Conservation (phyloP, 2,329 filamentous ascomycete species). For the Botryosphaeria dothidea region DNA sequence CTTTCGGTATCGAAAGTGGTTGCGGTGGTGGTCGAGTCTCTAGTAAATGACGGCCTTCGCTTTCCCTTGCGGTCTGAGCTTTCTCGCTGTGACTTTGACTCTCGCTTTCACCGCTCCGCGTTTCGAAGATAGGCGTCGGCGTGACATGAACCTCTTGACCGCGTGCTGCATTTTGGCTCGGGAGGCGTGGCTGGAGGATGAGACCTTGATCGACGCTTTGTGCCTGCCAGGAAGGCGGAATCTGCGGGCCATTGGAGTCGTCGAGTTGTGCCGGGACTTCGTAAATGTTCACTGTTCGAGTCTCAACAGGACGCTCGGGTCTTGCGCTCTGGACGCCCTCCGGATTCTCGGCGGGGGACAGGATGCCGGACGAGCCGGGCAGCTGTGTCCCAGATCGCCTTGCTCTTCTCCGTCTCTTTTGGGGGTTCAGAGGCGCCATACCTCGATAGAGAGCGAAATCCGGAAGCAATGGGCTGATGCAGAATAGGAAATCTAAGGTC, state of each 20-base stretch:
- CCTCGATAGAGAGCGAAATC: not conserved
- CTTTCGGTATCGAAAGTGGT: not conserved
- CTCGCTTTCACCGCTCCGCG: conserved; percentile 1
- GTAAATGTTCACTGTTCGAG: not conserved
- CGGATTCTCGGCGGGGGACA: not conserved
- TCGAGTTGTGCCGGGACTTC: not conserved
- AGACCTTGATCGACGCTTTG: not conserved
- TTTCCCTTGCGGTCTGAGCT: not conserved
- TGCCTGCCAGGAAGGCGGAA: not conserved
- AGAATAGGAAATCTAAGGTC: not conserved
- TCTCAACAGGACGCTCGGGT: not conserved
- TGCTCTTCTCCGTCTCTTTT: not conserved
- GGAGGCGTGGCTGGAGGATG: not conserved
- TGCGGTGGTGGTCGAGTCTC: not conserved
- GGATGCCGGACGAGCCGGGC: not conserved
- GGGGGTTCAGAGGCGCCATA: not conserved
- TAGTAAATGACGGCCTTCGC: not conserved
- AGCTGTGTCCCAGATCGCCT: not conserved
- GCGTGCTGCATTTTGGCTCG: not conserved
- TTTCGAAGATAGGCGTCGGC: conserved; percentile 8
- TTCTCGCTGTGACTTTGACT: not conserved
- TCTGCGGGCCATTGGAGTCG: not conserved
- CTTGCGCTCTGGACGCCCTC: not conserved
- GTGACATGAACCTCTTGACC: not conserved
- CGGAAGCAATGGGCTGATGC: not conserved